Percentiles rank a stretch among this genome's conserved stretches.
phyloP scores from a whole-genome alignment of 1,284 basidiomycete species.

The Mycosarcoma mackinlayi region DNA sequence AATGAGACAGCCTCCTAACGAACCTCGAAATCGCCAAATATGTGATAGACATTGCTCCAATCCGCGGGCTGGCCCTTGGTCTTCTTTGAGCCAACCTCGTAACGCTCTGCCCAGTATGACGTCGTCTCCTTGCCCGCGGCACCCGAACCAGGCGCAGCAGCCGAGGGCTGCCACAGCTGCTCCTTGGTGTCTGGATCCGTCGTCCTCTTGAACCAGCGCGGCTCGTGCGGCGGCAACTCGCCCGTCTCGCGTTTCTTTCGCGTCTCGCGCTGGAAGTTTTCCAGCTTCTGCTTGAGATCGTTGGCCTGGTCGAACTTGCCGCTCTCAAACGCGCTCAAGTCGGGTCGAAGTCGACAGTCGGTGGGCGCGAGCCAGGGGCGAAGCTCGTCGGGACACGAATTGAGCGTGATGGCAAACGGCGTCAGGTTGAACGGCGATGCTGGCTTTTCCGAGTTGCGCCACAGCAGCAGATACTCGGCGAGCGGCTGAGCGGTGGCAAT shows the following conservation, averaged over 20 bases:
- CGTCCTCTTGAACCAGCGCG: slow-evolving; percentile 72
- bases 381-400: slow-evolving; percentile 79
- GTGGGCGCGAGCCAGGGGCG: slow-evolving; percentile 84
- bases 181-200: slow-evolving; percentile 61
- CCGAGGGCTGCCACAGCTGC: slow-evolving; percentile 56
- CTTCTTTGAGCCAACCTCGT: slow-evolving; percentile 42
- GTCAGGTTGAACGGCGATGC: slow-evolving; percentile 77
- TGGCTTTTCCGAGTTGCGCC: slow-evolving; percentile 85
- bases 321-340: slow-evolving; percentile 92
- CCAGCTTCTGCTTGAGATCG: slow-evolving; percentile 83
- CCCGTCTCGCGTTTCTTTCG: slow-evolving; percentile 83
- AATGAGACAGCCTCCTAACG: slow-evolving; percentile 21
- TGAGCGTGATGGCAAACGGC: slow-evolving; percentile 93
- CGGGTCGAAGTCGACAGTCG: slow-evolving; percentile 91
- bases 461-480: slow-evolving; percentile 82
- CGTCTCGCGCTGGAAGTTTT: slow-evolving; percentile 86
- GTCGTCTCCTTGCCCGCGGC: slow-evolving; percentile 29
- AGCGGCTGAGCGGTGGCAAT: slow-evolving; percentile 69
- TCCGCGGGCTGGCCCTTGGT: slow-evolving; percentile 33
- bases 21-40: slow-evolving; percentile 62
- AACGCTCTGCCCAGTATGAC: slow-evolving; percentile 57
- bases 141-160: slow-evolving; percentile 5
- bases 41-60: slow-evolving; percentile 52
- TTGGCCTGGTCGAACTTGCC: slow-evolving; percentile 92
- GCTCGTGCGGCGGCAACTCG: slow-evolving; percentile 77